A percentile compares a stretch with the other conserved stretches of the same genome.
Evolutionary conservation across 169 alveolate genomes (phyloP).

Genomic region (Plasmodium billcollinsi): DNA sequence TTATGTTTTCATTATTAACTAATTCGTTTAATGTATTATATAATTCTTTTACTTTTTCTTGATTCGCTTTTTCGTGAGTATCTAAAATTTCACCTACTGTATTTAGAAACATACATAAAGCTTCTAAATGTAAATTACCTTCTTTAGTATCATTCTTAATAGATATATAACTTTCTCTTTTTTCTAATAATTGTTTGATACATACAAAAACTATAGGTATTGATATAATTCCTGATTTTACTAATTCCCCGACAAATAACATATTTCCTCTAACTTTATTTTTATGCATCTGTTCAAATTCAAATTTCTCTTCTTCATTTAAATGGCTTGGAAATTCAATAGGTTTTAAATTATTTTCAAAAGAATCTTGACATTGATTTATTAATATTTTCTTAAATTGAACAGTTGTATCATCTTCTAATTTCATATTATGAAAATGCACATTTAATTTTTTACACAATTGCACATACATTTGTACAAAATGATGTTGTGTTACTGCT

Average conservation of each 20-base stretch:
- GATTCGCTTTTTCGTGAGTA: constrained; percentile 80
- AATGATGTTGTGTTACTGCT: constrained; percentile 91
- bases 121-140: constrained; percentile 89
- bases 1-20: constrained; percentile 84
- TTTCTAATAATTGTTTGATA: constrained; percentile 86
- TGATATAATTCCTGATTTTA: constrained; percentile 87
- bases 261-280: constrained; percentile 91
- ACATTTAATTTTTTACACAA: constrained; percentile 86
- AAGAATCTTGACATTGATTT: constrained; percentile 88
- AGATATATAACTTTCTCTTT: constrained; percentile 82
- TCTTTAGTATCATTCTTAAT: constrained; percentile 81
- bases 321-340: constrained; percentile 86
- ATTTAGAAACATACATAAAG: constrained; percentile 88
- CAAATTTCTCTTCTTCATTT: constrained; percentile 89
- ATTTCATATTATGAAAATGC: constrained; percentile 81
- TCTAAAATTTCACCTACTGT: constrained; percentile 88
- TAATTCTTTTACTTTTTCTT: constrained; percentile 85
- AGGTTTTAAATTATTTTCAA: constrained; percentile 88
- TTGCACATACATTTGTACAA: constrained; percentile 91
- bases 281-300: constrained; percentile 89
- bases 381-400: constrained; percentile 84
- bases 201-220: constrained; percentile 88
- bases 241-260: constrained; percentile 90
- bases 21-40: constrained; percentile 85
- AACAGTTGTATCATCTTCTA: constrained; percentile 34